phyloP scores from a whole-genome alignment of 768 basidiomycete genomes.

The Tylopilus rubrobrunneus region DNA sequence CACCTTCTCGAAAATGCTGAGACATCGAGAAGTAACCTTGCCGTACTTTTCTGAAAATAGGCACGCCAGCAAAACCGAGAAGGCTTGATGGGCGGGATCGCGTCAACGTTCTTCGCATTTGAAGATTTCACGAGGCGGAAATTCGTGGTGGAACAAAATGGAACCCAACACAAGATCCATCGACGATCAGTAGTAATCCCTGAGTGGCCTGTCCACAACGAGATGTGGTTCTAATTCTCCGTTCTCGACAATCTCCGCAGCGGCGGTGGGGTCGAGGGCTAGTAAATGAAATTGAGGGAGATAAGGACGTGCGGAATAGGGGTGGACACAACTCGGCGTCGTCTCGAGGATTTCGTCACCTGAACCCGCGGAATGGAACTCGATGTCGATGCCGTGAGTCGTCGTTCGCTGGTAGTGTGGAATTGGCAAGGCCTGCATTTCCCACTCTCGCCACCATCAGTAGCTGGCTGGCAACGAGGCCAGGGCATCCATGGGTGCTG shows the following conservation, averaged over 20 bases:
- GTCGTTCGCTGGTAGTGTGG: slow-evolving; percentile 1
- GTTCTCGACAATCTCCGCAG: slow-evolving; percentile 48
- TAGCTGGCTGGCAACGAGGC: slow-evolving; percentile 14
- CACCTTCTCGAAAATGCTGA: slow-evolving; percentile 41
- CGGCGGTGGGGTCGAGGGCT: slow-evolving; percentile 51
- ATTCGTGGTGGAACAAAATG: slow-evolving; percentile 43
- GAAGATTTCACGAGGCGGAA: slow-evolving; percentile 50
- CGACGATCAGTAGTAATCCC: slow-evolving; percentile 44
- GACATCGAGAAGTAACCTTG: slow-evolving; percentile 55
- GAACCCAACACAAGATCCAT: slow-evolving; percentile 53
- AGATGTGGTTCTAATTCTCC: slow-evolving; percentile 42
- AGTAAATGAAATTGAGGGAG: slow-evolving; percentile 16
- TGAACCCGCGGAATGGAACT: slow-evolving; percentile 13
- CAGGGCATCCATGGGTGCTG: slow-evolving; percentile 4
- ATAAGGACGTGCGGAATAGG: slow-evolving; percentile 9
- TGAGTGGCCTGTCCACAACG: slow-evolving; percentile 50
- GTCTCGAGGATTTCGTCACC: slow-evolving; percentile 39
- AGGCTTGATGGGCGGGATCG: slow-evolving; percentile 43
- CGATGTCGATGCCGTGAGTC: slow-evolving; percentile 6
- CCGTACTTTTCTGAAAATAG: slow-evolving; percentile 52
- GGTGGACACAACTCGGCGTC: slow-evolving; percentile 23
- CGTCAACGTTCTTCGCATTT: slow-evolving; percentile 38
- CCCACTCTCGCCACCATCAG: slow-evolving; percentile 13
- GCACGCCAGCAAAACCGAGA: slow-evolving; percentile 50
- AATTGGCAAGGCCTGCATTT: slow-evolving; percentile 5